Evolutionary conservation across 169 alveolate species (phyloP), one percentile per base, ranked within the genome.

Genomic region (Eimeria maxima): DNA sequence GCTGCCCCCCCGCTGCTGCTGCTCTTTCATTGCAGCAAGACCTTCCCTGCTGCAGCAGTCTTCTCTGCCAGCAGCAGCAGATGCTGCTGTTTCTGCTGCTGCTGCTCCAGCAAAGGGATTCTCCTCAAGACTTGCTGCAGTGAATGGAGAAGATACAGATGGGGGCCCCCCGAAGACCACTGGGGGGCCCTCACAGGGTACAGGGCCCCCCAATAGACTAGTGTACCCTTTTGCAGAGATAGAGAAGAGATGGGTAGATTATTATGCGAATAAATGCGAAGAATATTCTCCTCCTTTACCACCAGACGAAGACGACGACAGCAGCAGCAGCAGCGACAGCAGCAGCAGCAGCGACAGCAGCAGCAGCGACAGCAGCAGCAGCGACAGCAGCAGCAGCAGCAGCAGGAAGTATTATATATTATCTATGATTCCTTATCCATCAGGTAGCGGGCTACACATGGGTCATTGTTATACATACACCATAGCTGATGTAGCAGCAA

Each of bases 391-490:
- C 27, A 38, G 44, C 57, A 88, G 55, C 73, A 45, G 53, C 45
- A 29, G 69, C 73, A 8, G 67, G 24, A 98, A 98, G 96, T 97
- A 76, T 90, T 99, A 99, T 87, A 93, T 97, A 22, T 96, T 99
- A 38, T 97, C 98, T 55, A 97, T 98, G 99, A 98, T 99, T 76
- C 99, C 99, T 5, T 99, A 99, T 91, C 99, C 99, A 4, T 98
- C 99, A 6, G 99, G 99, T 10, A 96, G 95, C 38, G 98, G 99
- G 3, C 97, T 99, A 24, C 99, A 99, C 84, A 98, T 99, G 65
- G 99, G 99, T 4, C 99, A 99, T 94, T 98, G 98, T 60, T 96
- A 98, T 60, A 99, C 99, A 16, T 99, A 98, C 96, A 97, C 99
- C 1, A 98, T 97, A 33, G 96, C 98, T 29, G 99, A 99, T 71